Evolutionary conservation across 306 rosid genomes (phyloP).

Genomic region (Vigna trinervia): DNA sequence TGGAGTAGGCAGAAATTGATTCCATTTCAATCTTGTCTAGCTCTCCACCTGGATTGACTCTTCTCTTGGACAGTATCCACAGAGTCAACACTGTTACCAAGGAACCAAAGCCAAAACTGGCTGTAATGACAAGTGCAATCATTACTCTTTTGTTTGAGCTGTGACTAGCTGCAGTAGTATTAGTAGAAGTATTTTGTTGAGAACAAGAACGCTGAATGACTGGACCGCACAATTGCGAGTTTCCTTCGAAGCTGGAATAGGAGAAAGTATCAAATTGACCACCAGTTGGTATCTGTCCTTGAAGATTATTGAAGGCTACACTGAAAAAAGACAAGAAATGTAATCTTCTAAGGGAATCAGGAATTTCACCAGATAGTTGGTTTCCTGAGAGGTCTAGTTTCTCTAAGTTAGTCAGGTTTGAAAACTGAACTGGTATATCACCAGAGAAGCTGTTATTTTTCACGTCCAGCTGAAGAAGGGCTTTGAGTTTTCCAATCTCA

Average conservation of each 20-base stretch:
- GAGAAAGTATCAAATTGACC: conserved; percentile 84
- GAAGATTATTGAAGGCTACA: conserved; percentile 81
- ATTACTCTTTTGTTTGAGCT: conserved; percentile 56
- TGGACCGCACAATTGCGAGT: conserved; percentile 68
- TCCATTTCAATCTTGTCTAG: conserved; percentile 75
- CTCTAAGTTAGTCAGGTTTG: conserved; percentile 77
- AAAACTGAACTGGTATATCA: conserved; percentile 69
- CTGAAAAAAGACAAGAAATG: conserved; percentile 86
- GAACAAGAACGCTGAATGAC: conserved; percentile 64
- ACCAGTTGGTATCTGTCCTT: conserved; percentile 79
- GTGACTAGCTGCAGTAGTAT: conserved; percentile 24
- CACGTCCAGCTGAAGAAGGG: conserved; percentile 70
- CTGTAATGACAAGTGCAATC: conserved; percentile 53
- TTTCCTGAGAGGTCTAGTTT: conserved; percentile 76
- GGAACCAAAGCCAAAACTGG: conserved; percentile 60
- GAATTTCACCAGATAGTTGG: conserved; percentile 78
- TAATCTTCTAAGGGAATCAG: conserved; percentile 66
- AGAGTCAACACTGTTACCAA: conserved; percentile 54
- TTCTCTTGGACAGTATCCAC: conserved; percentile 87
- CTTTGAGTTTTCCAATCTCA: conserved; percentile 70
- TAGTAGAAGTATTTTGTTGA: conserved; percentile 24
- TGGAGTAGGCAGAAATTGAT: conserved; percentile 62
- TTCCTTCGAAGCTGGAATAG: conserved; percentile 72
- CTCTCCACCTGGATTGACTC: conserved; percentile 80
- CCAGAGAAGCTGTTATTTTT: conserved; percentile 75